Percentiles rank a stretch among this genome's conserved stretches.
These are phyloP conservation scores for Pleoardoris graminearum DNA, from an alignment of 2,329 filamentous ascomycete genomes.

Conservation along the genomic window DNA sequence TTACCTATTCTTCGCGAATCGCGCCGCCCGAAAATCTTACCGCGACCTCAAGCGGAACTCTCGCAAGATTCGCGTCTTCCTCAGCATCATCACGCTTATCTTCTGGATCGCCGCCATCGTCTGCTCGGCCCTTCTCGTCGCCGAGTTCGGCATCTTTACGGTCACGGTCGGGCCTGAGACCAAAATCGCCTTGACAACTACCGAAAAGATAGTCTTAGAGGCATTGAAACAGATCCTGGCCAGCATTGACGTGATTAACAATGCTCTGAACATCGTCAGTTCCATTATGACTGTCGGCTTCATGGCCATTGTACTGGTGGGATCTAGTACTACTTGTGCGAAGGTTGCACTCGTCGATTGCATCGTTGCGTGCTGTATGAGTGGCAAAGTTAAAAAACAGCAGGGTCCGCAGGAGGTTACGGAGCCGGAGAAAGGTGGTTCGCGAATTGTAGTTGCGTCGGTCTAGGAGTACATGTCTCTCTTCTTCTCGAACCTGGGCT, in stretches of 20 bases:
- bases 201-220: constrained; percentile 3
- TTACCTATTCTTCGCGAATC: constrained; percentile 13
- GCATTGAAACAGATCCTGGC: background rate
- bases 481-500: too few relatives aligned
- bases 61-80: constrained; percentile 3
- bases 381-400: constrained; percentile 3
- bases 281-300: constrained; percentile 13
- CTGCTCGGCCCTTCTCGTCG: constrained; percentile 11
- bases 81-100: constrained; percentile 5
- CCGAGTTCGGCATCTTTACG: constrained; percentile 12
- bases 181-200: constrained; percentile 5
- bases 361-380: constrained; percentile 11
- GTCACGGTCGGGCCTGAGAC: constrained; percentile 3
- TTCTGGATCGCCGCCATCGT: constrained; percentile 14
- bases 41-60: constrained; percentile 15
- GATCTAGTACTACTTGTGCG: constrained; percentile 3
- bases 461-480: too few relatives aligned
- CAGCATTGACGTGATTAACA: background rate
- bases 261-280: constrained; percentile 10
- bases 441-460: too few relatives aligned
- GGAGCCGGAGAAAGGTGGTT: background rate
- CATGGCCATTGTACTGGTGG: constrained; percentile 9
- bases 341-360: constrained; percentile 7
- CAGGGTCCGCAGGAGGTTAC: background rate
- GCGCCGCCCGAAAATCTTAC: constrained; percentile 1